Percentiles rank a stretch among this genome's conserved stretches.
phyloP scores from a whole-genome alignment of 2,329 filamentous ascomycete species.

The Ophiognomonia clavigignenti-juglandacearum region DNA sequence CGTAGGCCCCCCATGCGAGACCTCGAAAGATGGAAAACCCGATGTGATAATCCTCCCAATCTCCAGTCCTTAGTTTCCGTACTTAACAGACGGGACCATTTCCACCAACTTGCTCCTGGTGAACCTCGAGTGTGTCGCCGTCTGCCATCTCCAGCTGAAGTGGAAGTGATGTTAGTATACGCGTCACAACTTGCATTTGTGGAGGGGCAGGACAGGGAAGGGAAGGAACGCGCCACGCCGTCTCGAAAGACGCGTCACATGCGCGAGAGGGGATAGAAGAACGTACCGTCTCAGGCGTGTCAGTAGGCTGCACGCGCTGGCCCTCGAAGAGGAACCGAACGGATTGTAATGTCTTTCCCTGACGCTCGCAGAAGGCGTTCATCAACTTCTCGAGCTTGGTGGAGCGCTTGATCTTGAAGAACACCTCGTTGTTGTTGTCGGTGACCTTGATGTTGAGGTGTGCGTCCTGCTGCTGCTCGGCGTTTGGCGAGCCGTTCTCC shows the following conservation, averaged over 20 bases:
- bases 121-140: constrained; percentile 92
- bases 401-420: constrained; percentile 99
- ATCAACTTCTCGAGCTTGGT: constrained; percentile 97
- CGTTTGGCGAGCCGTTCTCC: constrained; percentile 43
- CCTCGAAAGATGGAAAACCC: neutral
- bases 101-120: constrained; percentile 96
- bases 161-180: constrained; percentile 18
- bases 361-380: constrained; percentile 94
- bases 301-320: constrained; percentile 80
- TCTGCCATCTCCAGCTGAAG: constrained; percentile 90
- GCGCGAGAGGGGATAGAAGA: neutral
- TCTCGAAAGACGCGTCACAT: neutral
- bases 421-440: constrained; percentile 98
- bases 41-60: neutral
- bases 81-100: constrained; percentile 22
- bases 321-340: constrained; percentile 96
- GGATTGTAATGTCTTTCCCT: constrained; percentile 78
- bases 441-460: constrained; percentile 99
- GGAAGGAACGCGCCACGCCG: neutral
- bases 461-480: constrained; percentile 63
- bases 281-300: constrained; percentile 87
- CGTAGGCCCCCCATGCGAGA: too few relatives aligned
- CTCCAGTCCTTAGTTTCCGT: neutral
- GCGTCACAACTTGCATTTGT: constrained; percentile 3
- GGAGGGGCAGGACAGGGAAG: neutral